Evolutionary conservation across 2,329 filamentous ascomycete genomes (phyloP), one percentile per base, ranked within the genome.

Genomic region (Aulographum hederae): DNA sequence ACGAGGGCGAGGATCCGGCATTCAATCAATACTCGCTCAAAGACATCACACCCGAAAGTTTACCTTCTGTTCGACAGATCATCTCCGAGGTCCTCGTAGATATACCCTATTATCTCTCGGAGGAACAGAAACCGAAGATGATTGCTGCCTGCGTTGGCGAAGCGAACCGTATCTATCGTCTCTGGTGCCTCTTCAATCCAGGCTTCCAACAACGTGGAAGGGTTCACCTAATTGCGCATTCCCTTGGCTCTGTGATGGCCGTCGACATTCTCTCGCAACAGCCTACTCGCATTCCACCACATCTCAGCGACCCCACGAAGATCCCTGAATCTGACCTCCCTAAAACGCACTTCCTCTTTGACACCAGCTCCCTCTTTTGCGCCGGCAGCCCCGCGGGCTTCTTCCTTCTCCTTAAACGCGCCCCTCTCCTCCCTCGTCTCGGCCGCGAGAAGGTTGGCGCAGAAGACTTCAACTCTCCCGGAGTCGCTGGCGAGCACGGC

Each of bases 81-180:
- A 91, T 98, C 38, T 91, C 80, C 26, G 89, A 98, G 50, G 82
- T 98, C 43, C 94, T 98, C 82, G 76, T 95, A 31, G 89, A 98
- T 49, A 86, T 98, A 31, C 89, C 89, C 0, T 95, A 93, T 49
- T 98, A 95, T 56, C 75, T 98, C 56, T 95, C 86, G 0, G 79
- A 91, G 36, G 46, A 53, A 34, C 86, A 95, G 54, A 93, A 95
- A 46, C 70, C 76, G 3, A 93, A 84, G 52, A 95, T 98, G 85
- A 78, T 93, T 31, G 67, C 75, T 27, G 85, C 89, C 1, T 73
- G 94, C 30, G 75, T 92, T 26, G 68, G 67, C 36, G 89, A 98
- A 56, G 86, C 89, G 5, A 98, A 98, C 46, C 71, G 86, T 4
- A 80, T 98, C n/a, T 95, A 93, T 49, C 71, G 79, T 13, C 65